Evolutionary conservation across 1,284 basidiomycete species (phyloP).

Genomic region (Flammula alnicola): DNA sequence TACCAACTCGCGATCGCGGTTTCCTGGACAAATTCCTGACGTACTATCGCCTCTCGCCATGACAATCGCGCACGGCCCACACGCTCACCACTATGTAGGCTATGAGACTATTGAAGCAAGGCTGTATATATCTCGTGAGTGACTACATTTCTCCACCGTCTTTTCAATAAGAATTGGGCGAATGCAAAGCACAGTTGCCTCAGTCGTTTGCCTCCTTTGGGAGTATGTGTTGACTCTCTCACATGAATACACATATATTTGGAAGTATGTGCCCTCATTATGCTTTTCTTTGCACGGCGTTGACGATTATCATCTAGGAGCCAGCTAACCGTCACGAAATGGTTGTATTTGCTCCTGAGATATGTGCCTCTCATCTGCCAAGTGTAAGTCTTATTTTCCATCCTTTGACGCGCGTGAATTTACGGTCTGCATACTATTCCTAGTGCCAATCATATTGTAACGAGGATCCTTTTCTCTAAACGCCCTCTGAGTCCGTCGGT

Average conservation of each 20-base stretch:
- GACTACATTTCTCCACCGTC: not conserved
- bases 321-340: conserved; percentile 14
- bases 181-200: conserved; percentile 7
- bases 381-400: conserved; percentile 4
- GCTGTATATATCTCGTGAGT: conserved; percentile 17
- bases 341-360: conserved; percentile 12
- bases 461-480: conserved; percentile 10
- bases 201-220: conserved; percentile 11
- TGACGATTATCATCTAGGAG: conserved; percentile 7
- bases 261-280: conserved; percentile 10
- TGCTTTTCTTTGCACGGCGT: not conserved
- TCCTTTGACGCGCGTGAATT: too few relatives aligned
- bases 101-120: conserved; percentile 7
- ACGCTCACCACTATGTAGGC: not conserved
- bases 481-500: conserved; percentile 3
- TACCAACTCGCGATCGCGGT: too few relatives aligned
- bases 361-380: conserved; percentile 11
- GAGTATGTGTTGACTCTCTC: conserved; percentile 8
- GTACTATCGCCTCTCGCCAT: too few relatives aligned
- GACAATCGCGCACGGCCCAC: too few relatives aligned
- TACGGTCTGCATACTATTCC: too few relatives aligned
- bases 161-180: too few relatives aligned
- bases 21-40: too few relatives aligned
- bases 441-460: conserved; percentile 14
- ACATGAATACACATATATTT: conserved; percentile 12